Evolutionary conservation across 1,139 yeast species (phyloP).

Genomic region (Hemisphaericaspora subhashii): DNA sequence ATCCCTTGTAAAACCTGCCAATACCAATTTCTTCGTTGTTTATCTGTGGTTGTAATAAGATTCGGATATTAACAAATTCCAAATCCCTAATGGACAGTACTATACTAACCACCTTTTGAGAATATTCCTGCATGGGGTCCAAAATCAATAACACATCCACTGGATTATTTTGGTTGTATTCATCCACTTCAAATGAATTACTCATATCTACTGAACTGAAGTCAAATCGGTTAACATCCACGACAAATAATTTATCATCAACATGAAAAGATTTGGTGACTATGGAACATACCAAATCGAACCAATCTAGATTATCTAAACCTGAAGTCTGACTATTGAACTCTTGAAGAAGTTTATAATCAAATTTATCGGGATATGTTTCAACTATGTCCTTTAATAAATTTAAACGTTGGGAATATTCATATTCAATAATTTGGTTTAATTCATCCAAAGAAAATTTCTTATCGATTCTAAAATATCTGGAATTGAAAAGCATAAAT

Average conservation of each 20-base stretch:
- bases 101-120: conserved; percentile 62
- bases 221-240: conserved; percentile 47
- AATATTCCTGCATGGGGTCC: conserved; percentile 70
- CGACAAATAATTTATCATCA: conserved; percentile 33
- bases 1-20: conserved; percentile 59
- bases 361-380: conserved; percentile 32
- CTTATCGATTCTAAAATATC: conserved; percentile 36
- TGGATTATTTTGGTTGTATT: conserved; percentile 21
- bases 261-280: conserved; percentile 48
- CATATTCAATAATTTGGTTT: conserved; percentile 33
- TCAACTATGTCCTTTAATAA: conserved; percentile 29
- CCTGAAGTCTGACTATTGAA: conserved; percentile 17
- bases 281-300: conserved; percentile 44
- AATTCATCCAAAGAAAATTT: conserved; percentile 24
- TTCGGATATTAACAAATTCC: conserved; percentile 48
- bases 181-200: conserved; percentile 32
- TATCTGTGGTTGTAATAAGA: conserved; percentile 60
- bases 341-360: conserved; percentile 20
- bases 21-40: conserved; percentile 41
- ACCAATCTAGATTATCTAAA: conserved; percentile 37
- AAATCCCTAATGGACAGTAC: conserved; percentile 44
- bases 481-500: conserved; percentile 40
- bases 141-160: conserved; percentile 58
- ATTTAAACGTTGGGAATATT: conserved; percentile 33
- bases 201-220: conserved; percentile 36